These are phyloP conservation scores for Aspergillus jensenii DNA, from an alignment of 2,329 filamentous ascomycete genomes.

Conservation along the genomic window DNA sequence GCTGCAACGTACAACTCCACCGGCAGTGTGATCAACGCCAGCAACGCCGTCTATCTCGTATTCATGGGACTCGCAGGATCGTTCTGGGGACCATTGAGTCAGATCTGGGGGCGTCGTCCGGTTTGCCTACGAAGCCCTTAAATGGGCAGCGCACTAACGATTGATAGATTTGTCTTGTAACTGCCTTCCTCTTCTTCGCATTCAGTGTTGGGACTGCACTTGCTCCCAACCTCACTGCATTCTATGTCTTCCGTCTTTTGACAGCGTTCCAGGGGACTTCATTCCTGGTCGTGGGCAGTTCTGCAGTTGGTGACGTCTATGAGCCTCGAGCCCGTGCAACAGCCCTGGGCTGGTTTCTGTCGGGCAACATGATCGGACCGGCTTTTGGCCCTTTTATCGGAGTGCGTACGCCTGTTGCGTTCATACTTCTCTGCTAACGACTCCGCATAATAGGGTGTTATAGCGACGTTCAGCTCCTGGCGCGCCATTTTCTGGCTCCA, in stretches of 20 bases:
- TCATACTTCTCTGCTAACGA: no score
- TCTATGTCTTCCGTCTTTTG: slow-evolving; percentile 71
- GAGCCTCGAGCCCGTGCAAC: no score
- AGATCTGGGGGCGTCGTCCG: slow-evolving; percentile 59
- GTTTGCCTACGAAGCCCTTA: slow-evolving; percentile 17
- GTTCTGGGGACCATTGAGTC: slow-evolving; percentile 71
- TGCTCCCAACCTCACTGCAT: slow-evolving; percentile 67
- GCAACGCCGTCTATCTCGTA: slow-evolving; percentile 70
- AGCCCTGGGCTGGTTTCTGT: no score
- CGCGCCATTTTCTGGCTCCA: no score
- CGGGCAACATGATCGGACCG: no score
- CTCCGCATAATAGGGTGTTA: no score
- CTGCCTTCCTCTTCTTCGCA: not conserved
- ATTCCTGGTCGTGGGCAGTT: slow-evolving; percentile 67
- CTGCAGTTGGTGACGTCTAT: no score
- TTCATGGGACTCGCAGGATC: slow-evolving; percentile 70
- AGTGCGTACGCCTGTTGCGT: no score
- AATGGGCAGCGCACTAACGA: slow-evolving; percentile 20
- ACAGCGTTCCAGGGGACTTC: slow-evolving; percentile 74
- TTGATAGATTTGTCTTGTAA: no score
- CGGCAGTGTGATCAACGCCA: slow-evolving; percentile 68
- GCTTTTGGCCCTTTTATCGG: no score
- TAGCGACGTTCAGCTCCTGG: no score
- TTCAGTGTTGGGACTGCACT: slow-evolving; percentile 67
- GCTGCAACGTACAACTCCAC: slow-evolving; percentile 64